A percentile compares a stretch with the other conserved stretches of the same genome.
Conservation (phyloP, 106 monocot species). For the Dendrobium officinale region DNA sequence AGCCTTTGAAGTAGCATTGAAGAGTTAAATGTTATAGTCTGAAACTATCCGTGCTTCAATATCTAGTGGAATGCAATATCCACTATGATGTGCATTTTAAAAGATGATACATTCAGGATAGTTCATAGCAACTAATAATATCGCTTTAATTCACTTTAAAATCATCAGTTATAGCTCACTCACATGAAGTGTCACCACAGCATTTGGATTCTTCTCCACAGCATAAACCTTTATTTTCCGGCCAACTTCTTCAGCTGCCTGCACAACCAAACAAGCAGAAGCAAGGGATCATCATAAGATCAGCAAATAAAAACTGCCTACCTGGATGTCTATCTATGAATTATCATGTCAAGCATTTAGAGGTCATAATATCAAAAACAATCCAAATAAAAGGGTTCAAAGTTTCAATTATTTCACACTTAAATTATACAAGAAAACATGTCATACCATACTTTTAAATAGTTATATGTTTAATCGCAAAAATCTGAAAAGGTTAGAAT, state of each 20-base stretch:
- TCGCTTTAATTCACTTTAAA: background rate
- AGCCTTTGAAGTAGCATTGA: background rate
- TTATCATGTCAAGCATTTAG: background rate
- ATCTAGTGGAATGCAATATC: background rate
- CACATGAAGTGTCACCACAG: constrained; percentile 83
- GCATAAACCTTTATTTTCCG: constrained; percentile 88
- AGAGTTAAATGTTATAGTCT: background rate
- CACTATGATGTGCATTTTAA: background rate
- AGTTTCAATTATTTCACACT: background rate
- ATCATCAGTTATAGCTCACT: constrained; percentile 19
- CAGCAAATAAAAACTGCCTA: background rate
- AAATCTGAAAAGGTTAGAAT: background rate
- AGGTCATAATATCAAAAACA: background rate
- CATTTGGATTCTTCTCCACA: constrained; percentile 98
- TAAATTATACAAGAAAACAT: background rate
- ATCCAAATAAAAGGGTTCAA: background rate
- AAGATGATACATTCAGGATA: background rate
- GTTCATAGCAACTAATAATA: background rate
- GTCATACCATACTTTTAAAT: background rate
- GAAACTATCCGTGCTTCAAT: background rate
- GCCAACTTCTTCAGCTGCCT: constrained; percentile 93
- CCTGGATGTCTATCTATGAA: background rate
- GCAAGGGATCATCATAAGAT: background rate
- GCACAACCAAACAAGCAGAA: constrained; percentile 10
- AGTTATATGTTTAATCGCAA: background rate